Percentiles rank a stretch among this genome's conserved stretches.
These are phyloP conservation scores for Mycena citricolor DNA, from an alignment of 1,284 basidiomycete genomes.

Conservation along the genomic window DNA sequence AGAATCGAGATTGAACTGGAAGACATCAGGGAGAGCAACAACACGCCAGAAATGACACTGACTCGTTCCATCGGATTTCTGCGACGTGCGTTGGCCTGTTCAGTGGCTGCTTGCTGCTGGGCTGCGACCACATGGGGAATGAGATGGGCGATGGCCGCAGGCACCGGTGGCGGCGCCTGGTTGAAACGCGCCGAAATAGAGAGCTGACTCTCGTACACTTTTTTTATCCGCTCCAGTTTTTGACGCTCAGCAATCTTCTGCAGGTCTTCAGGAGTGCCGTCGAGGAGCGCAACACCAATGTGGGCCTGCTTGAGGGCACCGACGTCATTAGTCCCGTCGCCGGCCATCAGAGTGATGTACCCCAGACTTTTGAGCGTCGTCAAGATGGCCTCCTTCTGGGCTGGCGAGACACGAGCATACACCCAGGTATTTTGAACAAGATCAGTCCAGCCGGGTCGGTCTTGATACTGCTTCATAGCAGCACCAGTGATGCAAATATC, in stretches of 20 bases:
- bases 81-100: conserved; percentile 65
- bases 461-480: conserved; percentile 83
- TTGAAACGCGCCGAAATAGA: conserved; percentile 86
- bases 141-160: conserved; percentile 77
- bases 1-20: conserved; percentile 80
- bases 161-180: conserved; percentile 89
- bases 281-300: conserved; percentile 89
- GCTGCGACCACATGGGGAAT: conserved; percentile 90
- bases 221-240: conserved; percentile 85
- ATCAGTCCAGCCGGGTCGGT: conserved; percentile 62
- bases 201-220: conserved; percentile 93
- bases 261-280: conserved; percentile 88
- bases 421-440: conserved; percentile 95
- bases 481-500: conserved; percentile 94
- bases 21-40: conserved; percentile 17
- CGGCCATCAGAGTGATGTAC: conserved; percentile 92
- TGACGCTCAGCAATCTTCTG: conserved; percentile 93
- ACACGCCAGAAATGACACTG: conserved; percentile 41
- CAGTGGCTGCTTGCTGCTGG: conserved; percentile 73
- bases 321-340: conserved; percentile 96
- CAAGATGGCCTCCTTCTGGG: conserved; percentile 92
- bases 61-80: conserved; percentile 91
- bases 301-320: conserved; percentile 96
- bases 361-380: conserved; percentile 85
- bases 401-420: conserved; percentile 93